These are phyloP conservation scores for Nicotiana otophora DNA, from an alignment of 257 asterid genomes.

Conservation along the genomic window DNA sequence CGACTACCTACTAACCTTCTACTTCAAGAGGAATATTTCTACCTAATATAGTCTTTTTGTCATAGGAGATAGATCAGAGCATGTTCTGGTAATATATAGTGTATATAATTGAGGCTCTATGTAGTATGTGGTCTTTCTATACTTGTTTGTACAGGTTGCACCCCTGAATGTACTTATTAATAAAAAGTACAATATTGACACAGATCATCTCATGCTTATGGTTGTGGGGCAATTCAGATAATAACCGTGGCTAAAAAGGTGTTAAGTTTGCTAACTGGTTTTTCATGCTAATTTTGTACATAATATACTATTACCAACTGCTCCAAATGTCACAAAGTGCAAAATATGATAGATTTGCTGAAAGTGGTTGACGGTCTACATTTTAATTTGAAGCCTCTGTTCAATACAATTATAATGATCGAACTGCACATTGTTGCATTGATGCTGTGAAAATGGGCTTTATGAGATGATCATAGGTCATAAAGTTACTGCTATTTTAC, in stretches of 20 bases:
- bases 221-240: neutral
- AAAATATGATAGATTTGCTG: neutral
- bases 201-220: neutral
- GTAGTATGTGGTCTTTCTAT: neutral
- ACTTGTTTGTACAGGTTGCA: neutral
- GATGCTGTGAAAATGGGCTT: neutral
- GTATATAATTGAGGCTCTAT: neutral
- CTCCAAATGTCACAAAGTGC: neutral
- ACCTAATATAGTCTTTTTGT: neutral
- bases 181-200: neutral
- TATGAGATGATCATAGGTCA: neutral
- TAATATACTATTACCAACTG: neutral
- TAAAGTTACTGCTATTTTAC: neutral
- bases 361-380: neutral
- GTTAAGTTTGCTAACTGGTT: neutral
- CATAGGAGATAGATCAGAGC: neutral
- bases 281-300: neutral
- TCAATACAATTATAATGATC: neutral
- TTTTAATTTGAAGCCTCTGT: neutral
- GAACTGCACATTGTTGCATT: neutral
- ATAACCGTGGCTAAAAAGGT: too few relatives aligned
- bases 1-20: neutral
- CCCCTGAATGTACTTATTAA: neutral
- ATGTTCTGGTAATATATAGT: neutral
- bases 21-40: neutral